Evolutionary conservation across 768 basidiomycete genomes (phyloP).

Genomic region (Tylopilus balloui): DNA sequence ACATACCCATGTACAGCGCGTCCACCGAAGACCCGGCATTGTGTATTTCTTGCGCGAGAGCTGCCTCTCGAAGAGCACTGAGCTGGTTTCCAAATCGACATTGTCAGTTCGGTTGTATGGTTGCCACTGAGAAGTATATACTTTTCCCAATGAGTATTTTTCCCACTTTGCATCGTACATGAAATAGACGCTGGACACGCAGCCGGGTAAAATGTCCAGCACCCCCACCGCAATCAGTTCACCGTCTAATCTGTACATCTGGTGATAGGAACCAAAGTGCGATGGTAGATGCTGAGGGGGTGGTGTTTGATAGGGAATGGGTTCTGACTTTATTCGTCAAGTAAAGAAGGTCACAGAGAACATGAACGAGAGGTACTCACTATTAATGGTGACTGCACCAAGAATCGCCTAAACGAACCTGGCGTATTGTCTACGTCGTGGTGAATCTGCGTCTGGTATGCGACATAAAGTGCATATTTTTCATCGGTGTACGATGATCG

Average conservation of each 20-base stretch:
- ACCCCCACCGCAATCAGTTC: slow-evolving; percentile 81
- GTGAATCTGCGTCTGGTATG: slow-evolving; percentile 80
- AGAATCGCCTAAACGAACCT: slow-evolving; percentile 61
- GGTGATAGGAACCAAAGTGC: slow-evolving; percentile 92
- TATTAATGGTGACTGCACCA: slow-evolving; percentile 72
- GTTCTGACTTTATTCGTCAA: slow-evolving; percentile 40
- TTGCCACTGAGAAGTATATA: slow-evolving; percentile 21
- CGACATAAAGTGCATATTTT: slow-evolving; percentile 72
- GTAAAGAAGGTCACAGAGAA: background rate
- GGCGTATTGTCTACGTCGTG: slow-evolving; percentile 52
- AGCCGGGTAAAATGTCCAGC: slow-evolving; percentile 82
- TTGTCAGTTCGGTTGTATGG: background rate
- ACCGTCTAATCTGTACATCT: slow-evolving; percentile 79
- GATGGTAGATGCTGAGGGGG: slow-evolving; percentile 58
- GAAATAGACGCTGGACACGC: slow-evolving; percentile 86
- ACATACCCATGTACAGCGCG: slow-evolving; percentile 83
- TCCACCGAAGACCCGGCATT: slow-evolving; percentile 62
- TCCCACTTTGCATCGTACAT: slow-evolving; percentile 77
- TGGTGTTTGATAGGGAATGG: slow-evolving; percentile 52
- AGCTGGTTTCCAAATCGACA: slow-evolving; percentile 42
- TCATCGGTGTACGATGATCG: slow-evolving; percentile 72
- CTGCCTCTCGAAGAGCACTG: slow-evolving; percentile 78
- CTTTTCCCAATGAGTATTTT: slow-evolving; percentile 74
- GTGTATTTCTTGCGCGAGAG: slow-evolving; percentile 71
- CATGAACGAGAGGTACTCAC: slow-evolving; percentile 38